Evolutionary conservation across 2,329 filamentous ascomycete genomes (phyloP), one percentile per base, ranked within the genome.

Genomic region (Bertia moriformis): DNA sequence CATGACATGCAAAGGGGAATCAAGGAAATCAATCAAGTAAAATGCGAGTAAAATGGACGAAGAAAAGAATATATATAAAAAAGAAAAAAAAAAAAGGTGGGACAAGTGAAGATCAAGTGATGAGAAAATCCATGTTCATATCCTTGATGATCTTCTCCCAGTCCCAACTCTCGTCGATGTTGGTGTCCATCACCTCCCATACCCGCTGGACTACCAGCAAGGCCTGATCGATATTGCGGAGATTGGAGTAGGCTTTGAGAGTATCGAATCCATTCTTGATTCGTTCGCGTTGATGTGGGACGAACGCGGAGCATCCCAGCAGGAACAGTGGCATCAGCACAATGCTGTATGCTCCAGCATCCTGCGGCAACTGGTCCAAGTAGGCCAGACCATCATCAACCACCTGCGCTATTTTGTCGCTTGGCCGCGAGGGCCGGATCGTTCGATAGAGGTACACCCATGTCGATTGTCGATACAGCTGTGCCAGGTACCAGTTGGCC

Each of bases 391-490:
- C 73, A 40, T 73, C 65, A 40, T 77, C 66, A 3, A 78, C 72
- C 1, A 71, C 73, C 20, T 63, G 60, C 19, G 66, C 60, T 44
- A 77, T 71, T 44, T 67, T 71, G 2, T 63, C 58, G 43, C 65
- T 65, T 10, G 71, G 65, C n/a, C 57, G 56, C 1, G 72, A 76
- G 3, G 66, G 66, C 39, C 68, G 65, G 29, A 75, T 71, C 3
- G 73, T 78, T 38, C 73, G 70, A 47, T 71, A 73, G 1, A 78
- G 63, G 48, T 77, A 78, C 10, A 77, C 67, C 71, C 72, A 77
- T 4, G 71, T 73, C 33, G 69, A 73, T 49, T 77, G 72, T 12
- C 71, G 63, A 50, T 78, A 78, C 4, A 77, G 57, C 53, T 76
- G 68, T 1, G 70, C 71, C 24, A 29, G 24, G 24, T 10, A 29